Conservation (phyloP, 352 stramenopile genomes). For the Pelagophyceae sp. region DNA sequence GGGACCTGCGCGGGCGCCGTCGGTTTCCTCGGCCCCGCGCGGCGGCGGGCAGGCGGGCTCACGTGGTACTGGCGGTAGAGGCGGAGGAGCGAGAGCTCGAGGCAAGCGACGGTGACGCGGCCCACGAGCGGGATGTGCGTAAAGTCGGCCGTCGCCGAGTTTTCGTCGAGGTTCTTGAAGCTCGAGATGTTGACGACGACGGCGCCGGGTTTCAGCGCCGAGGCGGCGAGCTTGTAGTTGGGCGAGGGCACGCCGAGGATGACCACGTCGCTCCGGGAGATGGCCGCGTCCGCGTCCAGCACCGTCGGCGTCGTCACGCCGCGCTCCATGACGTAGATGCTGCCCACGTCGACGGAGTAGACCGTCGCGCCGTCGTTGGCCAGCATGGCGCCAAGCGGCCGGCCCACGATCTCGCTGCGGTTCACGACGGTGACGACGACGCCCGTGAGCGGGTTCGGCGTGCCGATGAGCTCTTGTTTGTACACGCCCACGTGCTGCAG, state of each 20-base stretch:
- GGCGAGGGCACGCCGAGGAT: slow-evolving; percentile 85
- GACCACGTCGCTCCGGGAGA: slow-evolving; percentile 77
- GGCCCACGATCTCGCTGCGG: slow-evolving; percentile 88
- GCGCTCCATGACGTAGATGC: slow-evolving; percentile 79
- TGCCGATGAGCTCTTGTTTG: slow-evolving; percentile 35
- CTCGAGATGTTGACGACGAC: slow-evolving; percentile 90
- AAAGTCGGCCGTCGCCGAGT: slow-evolving; percentile 69
- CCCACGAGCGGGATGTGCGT: slow-evolving; percentile 88
- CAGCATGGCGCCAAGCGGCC: slow-evolving; percentile 85
- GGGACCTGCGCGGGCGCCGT: too few species aligned
- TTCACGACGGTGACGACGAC: slow-evolving; percentile 90
- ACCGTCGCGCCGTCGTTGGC: slow-evolving; percentile 86
- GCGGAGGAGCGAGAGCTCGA: slow-evolving; percentile 87
- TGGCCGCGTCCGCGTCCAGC: slow-evolving; percentile 68
- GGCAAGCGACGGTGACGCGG: slow-evolving; percentile 90
- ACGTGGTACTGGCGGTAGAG: slow-evolving; percentile 85
- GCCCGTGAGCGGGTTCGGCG: slow-evolving; percentile 54
- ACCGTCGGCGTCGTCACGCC: slow-evolving; percentile 70
- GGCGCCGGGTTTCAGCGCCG: slow-evolving; percentile 75
- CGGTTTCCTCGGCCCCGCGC: too few species aligned
- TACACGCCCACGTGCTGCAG: slow-evolving; percentile 71
- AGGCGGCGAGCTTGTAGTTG: slow-evolving; percentile 79
- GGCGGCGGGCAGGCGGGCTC: too few species aligned
- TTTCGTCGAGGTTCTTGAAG: slow-evolving; percentile 68
- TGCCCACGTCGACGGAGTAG: slow-evolving; percentile 88